Evolutionary conservation across 2,329 filamentous ascomycete species (phyloP).

Genomic region (Epicoccum nigrum): DNA sequence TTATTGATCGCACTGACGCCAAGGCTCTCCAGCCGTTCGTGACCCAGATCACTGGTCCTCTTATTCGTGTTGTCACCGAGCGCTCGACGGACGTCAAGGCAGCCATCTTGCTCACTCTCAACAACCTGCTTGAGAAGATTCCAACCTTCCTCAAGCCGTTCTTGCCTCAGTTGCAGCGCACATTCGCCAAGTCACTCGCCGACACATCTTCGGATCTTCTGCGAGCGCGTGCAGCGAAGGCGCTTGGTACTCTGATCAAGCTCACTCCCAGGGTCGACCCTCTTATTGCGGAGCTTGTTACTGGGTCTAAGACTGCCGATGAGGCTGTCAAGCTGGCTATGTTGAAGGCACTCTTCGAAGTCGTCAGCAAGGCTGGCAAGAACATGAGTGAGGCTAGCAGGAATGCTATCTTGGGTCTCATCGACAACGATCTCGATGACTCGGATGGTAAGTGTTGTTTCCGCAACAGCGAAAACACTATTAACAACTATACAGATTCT

Average conservation of each 20-base stretch:
- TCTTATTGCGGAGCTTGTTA: constrained; percentile 87
- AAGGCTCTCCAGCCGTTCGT: constrained; percentile 92
- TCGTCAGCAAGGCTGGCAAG: constrained; percentile 89
- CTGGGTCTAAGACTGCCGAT: constrained; percentile 91
- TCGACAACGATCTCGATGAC: constrained; percentile 82
- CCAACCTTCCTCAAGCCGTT: constrained; percentile 95
- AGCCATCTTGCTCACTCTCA: constrained; percentile 90
- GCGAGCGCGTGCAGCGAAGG: constrained; percentile 87
- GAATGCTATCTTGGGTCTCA: constrained; percentile 82
- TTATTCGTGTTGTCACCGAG: constrained; percentile 97
- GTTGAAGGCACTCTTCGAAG: constrained; percentile 95
- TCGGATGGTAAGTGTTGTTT: constrained; percentile 63
- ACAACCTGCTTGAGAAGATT: constrained; percentile 96
- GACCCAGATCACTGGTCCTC: constrained; percentile 93
- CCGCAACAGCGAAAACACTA: neutral
- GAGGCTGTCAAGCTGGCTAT: constrained; percentile 90
- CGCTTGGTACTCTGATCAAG: constrained; percentile 92
- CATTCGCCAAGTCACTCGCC: constrained; percentile 93
- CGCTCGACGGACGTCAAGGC: constrained; percentile 95
- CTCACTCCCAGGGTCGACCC: constrained; percentile 95
- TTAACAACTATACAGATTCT: constrained; percentile 50
- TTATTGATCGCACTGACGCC: constrained; percentile 89
- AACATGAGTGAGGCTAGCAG: constrained; percentile 95
- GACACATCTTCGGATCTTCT: constrained; percentile 90
- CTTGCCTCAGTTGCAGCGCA: constrained; percentile 92